Percentiles rank a stretch among this genome's conserved stretches.
Evolutionary conservation across 306 rosid species (phyloP).

Genomic region (Vigna angularis): DNA sequence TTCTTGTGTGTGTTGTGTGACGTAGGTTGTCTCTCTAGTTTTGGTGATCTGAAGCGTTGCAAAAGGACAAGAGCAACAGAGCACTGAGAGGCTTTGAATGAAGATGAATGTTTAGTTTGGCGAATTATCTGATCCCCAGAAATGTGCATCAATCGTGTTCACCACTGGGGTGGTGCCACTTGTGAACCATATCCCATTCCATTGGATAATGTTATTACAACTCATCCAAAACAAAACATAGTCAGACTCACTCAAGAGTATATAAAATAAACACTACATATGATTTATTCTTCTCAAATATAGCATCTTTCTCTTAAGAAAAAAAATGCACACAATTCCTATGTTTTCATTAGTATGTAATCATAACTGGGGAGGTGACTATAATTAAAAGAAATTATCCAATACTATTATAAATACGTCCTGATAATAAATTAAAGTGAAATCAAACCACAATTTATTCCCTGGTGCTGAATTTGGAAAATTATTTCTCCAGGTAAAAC

Average conservation of each 20-base stretch:
- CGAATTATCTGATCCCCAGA: constrained; percentile 63
- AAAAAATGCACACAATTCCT: too few relatives aligned
- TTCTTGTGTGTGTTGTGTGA: constrained; percentile 35
- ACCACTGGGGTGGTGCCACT: constrained; percentile 74
- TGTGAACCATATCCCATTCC: constrained; percentile 69
- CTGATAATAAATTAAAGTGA: too few relatives aligned
- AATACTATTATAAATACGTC: too few relatives aligned
- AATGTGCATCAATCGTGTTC: constrained; percentile 52
- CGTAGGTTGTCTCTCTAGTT: not conserved
- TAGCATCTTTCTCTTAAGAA: too few relatives aligned
- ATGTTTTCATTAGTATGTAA: too few relatives aligned
- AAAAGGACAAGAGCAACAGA: constrained; percentile 25
- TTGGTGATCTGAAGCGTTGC: constrained; percentile 19
- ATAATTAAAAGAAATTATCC: too few relatives aligned
- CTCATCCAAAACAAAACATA: constrained; percentile 20
- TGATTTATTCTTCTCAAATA: too few relatives aligned
- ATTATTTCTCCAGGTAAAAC: too few relatives aligned
- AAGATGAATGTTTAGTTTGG: constrained; percentile 27
- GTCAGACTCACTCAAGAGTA: too few relatives aligned
- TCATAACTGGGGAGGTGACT: too few relatives aligned
- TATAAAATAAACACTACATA: too few relatives aligned
- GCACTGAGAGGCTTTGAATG: constrained; percentile 55
- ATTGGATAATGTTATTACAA: constrained; percentile 62
- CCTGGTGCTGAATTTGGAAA: not conserved
- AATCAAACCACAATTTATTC: too few relatives aligned